Conservation (phyloP, 352 stramenopile species). For the Salisapilia sapeloensis region DNA sequence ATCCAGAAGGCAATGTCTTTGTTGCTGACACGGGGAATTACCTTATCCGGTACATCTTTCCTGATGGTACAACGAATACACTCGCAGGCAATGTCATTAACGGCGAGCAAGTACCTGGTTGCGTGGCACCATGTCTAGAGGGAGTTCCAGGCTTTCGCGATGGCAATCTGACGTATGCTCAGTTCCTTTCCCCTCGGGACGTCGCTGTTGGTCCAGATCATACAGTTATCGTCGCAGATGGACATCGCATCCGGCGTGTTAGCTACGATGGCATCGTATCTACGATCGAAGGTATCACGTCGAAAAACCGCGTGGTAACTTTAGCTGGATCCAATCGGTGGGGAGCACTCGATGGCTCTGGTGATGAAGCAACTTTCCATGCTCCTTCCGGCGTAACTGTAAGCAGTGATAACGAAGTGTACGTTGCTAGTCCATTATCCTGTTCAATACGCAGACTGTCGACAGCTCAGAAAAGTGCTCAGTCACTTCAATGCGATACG, state of each 20-base stretch:
- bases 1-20: slow-evolving; percentile 69
- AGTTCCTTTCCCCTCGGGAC: slow-evolving; percentile 88
- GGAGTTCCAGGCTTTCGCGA: slow-evolving; percentile 81
- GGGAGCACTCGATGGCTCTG: slow-evolving; percentile 72
- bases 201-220: slow-evolving; percentile 69
- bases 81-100: slow-evolving; percentile 4
- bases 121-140: slow-evolving; percentile 76
- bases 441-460: slow-evolving; percentile 82
- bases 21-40: slow-evolving; percentile 95
- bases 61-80: background rate
- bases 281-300: slow-evolving; percentile 44
- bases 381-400: slow-evolving; percentile 78
- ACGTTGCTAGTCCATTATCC: slow-evolving; percentile 79
- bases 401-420: slow-evolving; percentile 73
- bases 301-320: slow-evolving; percentile 70
- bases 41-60: slow-evolving; percentile 70
- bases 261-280: slow-evolving; percentile 44
- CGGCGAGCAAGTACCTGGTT: slow-evolving; percentile 63
- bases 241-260: slow-evolving; percentile 76
- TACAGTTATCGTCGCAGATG: slow-evolving; percentile 82
- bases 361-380: slow-evolving; percentile 80
- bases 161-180: slow-evolving; percentile 64
- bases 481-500: slow-evolving; percentile 58
- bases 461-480: slow-evolving; percentile 44
- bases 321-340: slow-evolving; percentile 67